A percentile compares a stretch with the other conserved stretches of the same genome.
phyloP scores from a whole-genome alignment of 345 rosid genomes.

The Capsella bursapastoris region DNA sequence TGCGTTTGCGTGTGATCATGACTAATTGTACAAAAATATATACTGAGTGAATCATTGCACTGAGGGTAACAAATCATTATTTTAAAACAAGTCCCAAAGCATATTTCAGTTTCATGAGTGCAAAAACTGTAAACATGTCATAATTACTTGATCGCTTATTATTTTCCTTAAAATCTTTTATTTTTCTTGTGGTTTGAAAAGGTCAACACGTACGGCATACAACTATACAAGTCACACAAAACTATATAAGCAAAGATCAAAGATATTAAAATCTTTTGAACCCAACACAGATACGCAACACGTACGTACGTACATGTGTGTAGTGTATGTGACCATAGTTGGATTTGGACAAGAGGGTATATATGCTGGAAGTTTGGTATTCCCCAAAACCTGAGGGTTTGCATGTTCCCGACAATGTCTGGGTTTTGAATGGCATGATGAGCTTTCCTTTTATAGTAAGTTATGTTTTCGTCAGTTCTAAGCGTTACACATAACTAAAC shows the following conservation, averaged over 20 bases:
- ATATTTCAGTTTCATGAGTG: conserved; percentile 47
- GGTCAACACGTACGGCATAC: conserved; percentile 25
- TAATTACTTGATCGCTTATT: conserved; percentile 34
- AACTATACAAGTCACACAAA: conserved; percentile 12
- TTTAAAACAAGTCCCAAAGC: conserved; percentile 68
- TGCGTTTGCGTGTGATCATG: conserved; percentile 42
- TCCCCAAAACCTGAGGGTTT: conserved; percentile 70
- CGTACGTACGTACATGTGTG: neutral
- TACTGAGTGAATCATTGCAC: conserved; percentile 49
- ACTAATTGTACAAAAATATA: conserved; percentile 29
- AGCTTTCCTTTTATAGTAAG: conserved; percentile 63
- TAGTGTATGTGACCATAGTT: conserved; percentile 34
- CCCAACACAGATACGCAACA: conserved; percentile 8
- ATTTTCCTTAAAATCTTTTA: neutral
- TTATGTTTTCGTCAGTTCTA: conserved; percentile 56
- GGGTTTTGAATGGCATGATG: conserved; percentile 74
- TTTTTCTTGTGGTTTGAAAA: conserved; percentile 8
- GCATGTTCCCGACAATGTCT: conserved; percentile 88
- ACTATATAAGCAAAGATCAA: neutral
- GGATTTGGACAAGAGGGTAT: conserved; percentile 37
- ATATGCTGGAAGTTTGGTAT: conserved; percentile 47
- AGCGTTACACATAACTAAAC: conserved; percentile 54
- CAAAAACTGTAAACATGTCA: conserved; percentile 45
- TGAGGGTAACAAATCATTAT: conserved; percentile 54
- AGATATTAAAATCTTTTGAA: neutral